Base-by-base conservation (phyloP, 2,329 filamentous ascomycete genomes). In the Apiospora kogelbergensis region DNA sequence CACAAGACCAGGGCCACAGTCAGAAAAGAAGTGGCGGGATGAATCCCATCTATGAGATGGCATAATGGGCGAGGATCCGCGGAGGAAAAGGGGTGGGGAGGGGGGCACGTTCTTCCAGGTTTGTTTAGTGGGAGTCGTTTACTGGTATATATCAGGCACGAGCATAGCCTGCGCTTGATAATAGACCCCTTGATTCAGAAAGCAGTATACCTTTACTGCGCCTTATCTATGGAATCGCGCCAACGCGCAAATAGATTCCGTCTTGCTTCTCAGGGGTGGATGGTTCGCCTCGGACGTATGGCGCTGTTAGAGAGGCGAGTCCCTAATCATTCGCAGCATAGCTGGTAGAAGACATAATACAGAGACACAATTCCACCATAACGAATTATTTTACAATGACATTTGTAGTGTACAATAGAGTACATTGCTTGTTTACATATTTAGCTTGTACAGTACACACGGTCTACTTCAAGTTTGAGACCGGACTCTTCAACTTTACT, bases 391-490 rank as follows among this genome's bases (percentile, higher is more conserved):
- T 9, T 37, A 9, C 7, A 3, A 30, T n/a, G n/a, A 17, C 17
- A 30, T n/a, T n/a, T 6, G 26, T 63, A 60, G 37, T 65, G 60
- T 70, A 69, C 68, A 67, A 46, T 64, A 70, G 46, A 68, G 66
- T 70, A 68, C 66, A 70, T 67, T 44, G 45, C 42, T 40, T 70
- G 44, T 70, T 48, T 71, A 71, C 68, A 68, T 64, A 22, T 68
- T 69, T 63, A 30, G 42, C 42, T 69, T 68, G 67, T 71, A 69
- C 40, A 67, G 48, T 70, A 71, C 69, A 70, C 63, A 60, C 60
- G 33, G 57, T 42, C 57, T 33, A 24, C 44, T 30, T 68, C 67
- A 78, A 75, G 26, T 41, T 41, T 24, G 66, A 33, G 64, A 66
- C 65, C 65, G 57, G 41, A 37, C 20, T 53, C 42, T 15, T 67